Conservation (phyloP, 768 basidiomycete species). For the Boletus reticuloceps region DNA sequence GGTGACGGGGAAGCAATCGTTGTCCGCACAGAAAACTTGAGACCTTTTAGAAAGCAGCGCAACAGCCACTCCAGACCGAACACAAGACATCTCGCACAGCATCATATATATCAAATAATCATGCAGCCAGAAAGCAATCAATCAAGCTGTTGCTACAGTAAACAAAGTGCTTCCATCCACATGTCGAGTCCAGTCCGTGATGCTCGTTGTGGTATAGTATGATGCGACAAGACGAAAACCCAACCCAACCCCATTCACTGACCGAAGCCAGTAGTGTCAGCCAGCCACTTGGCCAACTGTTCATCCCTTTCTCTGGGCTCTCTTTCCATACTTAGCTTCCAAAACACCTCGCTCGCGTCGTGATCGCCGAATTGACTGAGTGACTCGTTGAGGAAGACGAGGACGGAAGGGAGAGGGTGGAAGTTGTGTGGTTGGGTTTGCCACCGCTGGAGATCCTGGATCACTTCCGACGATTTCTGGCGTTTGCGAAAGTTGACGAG, state of each 20-base stretch:
- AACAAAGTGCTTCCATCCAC: not conserved
- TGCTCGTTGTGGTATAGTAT: not conserved
- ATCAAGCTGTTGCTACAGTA: not conserved
- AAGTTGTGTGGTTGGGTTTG: slow-evolving; percentile 57
- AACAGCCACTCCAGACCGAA: no score
- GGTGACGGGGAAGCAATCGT: no score
- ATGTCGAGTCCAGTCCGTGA: slow-evolving; percentile 5
- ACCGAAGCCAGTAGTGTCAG: slow-evolving; percentile 37
- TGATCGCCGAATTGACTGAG: slow-evolving; percentile 36
- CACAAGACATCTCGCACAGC: no score
- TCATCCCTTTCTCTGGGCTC: slow-evolving; percentile 57
- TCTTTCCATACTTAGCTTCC: slow-evolving; percentile 47
- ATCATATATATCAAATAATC: not conserved
- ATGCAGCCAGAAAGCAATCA: not conserved
- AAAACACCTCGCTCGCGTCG: slow-evolving; percentile 36
- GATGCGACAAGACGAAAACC: not conserved
- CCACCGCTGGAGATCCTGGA: slow-evolving; percentile 57
- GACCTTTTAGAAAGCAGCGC: no score
- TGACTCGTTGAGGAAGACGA: slow-evolving; percentile 41
- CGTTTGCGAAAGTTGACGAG: slow-evolving; percentile 62
- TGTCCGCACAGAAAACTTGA: no score
- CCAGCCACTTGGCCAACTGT: slow-evolving; percentile 39
- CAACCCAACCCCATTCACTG: slow-evolving; percentile 10
- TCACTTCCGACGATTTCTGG: slow-evolving; percentile 50
- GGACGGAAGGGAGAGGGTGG: slow-evolving; percentile 40